phyloP scores from a whole-genome alignment of 192 early-diverging fungal genomes.

The Rhizoclosmatium globosum region DNA sequence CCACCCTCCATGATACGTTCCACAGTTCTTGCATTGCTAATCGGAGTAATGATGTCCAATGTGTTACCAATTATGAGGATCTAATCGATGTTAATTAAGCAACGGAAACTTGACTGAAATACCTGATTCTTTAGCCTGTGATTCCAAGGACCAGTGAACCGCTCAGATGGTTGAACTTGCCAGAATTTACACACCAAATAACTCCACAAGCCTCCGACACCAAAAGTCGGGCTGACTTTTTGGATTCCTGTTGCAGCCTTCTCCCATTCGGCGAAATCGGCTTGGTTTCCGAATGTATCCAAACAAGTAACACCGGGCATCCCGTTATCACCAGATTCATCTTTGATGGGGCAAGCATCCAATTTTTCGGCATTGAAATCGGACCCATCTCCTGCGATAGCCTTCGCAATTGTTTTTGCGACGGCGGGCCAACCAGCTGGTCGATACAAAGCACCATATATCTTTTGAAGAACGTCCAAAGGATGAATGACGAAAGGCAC shows the following conservation, averaged over 20 bases:
- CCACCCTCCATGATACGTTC: slow-evolving; percentile 12
- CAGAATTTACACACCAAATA: slow-evolving; percentile 38
- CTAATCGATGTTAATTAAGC: background rate
- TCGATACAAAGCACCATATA: slow-evolving; percentile 28
- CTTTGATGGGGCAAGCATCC: slow-evolving; percentile 9
- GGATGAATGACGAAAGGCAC: slow-evolving; percentile 25
- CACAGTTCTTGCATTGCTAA: slow-evolving; percentile 38
- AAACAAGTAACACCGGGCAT: background rate
- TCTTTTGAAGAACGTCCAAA: background rate
- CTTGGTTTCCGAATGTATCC: slow-evolving; percentile 14
- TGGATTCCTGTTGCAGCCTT: background rate
- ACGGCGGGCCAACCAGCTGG: slow-evolving; percentile 29
- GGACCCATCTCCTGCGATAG: slow-evolving; percentile 29
- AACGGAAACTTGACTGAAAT: no score
- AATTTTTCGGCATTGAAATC: background rate
- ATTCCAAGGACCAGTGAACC: slow-evolving; percentile 57
- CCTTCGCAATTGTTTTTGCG: slow-evolving; percentile 20
- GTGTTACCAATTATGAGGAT: slow-evolving; percentile 43
- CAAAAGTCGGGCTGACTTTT: background rate
- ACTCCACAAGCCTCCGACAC: background rate
- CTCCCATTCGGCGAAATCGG: slow-evolving; percentile 3
- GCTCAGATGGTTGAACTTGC: slow-evolving; percentile 39
- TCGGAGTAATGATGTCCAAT: slow-evolving; percentile 55
- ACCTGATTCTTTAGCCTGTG: slow-evolving; percentile 39
- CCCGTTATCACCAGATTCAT: slow-evolving; percentile 11